Base-by-base conservation (phyloP, 306 rosid species). In the Mucuna pruriens region DNA sequence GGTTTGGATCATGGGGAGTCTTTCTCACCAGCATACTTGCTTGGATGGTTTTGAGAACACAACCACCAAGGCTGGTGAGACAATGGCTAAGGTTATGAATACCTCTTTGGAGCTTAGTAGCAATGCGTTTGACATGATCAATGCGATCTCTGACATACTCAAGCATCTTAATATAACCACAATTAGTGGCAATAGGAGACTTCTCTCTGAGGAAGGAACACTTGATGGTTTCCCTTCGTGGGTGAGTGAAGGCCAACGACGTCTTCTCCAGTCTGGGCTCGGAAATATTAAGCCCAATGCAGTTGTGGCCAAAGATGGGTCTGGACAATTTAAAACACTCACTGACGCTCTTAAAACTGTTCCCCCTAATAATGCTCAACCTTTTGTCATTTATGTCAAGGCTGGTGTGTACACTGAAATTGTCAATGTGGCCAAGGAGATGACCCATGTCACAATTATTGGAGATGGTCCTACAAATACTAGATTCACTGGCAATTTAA, bases 391-490 rank as follows among this genome's bases (percentile, higher is more conserved):
- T 44, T 39, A 95, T 31, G 77, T 95, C 19, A 92, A 91, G 84
- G 91, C 76, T 2, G 98, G 98, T 5, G 71, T 88, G 23, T 95
- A 92, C 22, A 26, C 20, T 0, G 97, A 91, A 82, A 19, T 38
- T 6, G 91, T 92, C 1, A 4, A 23, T 1, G 0, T 95, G 2
- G 26, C 29, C 2, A 83, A 79, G 76, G 0, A 2, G 1, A 88
- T 85, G 94, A 84, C 80, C 6, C 34, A 71, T 33, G 86, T 95
- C 54, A 82, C 87, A 29, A 49, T 95, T 60, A 51, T 90, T 15
- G 98, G 97, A 7, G 98, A 95, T 54, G 98, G 98, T 31, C 91
- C 98, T 6, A 80, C 86, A 6, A 89, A 85, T 67, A 90, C 97
- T 42, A 87, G 1, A 46, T 76, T 95, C 89, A 87, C 88, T 2